A percentile compares a stretch with the other conserved stretches of the same genome.
Conservation (phyloP, 2,329 filamentous ascomycete genomes). For the Zasmidium angulare region DNA sequence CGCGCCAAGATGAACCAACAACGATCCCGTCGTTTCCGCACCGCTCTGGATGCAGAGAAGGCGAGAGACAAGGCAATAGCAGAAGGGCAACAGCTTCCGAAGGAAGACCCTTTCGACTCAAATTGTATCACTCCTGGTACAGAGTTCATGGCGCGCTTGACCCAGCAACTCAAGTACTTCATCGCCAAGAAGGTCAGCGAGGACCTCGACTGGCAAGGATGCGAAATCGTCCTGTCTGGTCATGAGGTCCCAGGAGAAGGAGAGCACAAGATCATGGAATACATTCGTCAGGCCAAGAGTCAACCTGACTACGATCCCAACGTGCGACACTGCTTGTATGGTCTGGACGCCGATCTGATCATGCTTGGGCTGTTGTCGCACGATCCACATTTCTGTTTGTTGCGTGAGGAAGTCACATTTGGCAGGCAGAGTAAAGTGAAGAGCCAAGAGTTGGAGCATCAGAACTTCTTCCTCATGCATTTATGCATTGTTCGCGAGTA, state of each 20-base stretch:
- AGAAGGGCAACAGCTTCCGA: constrained; percentile 88
- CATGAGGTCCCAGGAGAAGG: constrained; percentile 98
- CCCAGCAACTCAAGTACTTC: constrained; percentile 93
- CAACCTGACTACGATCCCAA: constrained; percentile 92
- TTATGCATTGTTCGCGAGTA: constrained; percentile 97
- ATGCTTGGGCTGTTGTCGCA: constrained; percentile 97
- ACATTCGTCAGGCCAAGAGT: constrained; percentile 95
- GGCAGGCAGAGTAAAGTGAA: constrained; percentile 83
- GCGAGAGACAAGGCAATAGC: constrained; percentile 88
- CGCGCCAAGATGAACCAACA: constrained; percentile 99
- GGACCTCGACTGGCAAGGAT: constrained; percentile 95
- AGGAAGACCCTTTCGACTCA: constrained; percentile 95
- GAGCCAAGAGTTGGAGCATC: constrained; percentile 94
- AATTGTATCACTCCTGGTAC: constrained; percentile 99
- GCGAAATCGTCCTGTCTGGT: constrained; percentile 92
- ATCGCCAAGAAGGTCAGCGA: constrained; percentile 98
- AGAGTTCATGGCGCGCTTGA: constrained; percentile 96
- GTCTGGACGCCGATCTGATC: constrained; percentile 94
- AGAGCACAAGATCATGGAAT: constrained; percentile 99
- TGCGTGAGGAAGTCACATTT: constrained; percentile 97
- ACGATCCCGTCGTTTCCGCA: constrained; percentile 89
- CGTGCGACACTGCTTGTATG: constrained; percentile 93
- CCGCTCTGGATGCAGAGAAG: constrained; percentile 84
- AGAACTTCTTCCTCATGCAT: constrained; percentile 97
- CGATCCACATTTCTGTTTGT: constrained; percentile 94